Base-by-base conservation (phyloP, 2,329 filamentous ascomycete species). In the Cytospora paraplurivora region DNA sequence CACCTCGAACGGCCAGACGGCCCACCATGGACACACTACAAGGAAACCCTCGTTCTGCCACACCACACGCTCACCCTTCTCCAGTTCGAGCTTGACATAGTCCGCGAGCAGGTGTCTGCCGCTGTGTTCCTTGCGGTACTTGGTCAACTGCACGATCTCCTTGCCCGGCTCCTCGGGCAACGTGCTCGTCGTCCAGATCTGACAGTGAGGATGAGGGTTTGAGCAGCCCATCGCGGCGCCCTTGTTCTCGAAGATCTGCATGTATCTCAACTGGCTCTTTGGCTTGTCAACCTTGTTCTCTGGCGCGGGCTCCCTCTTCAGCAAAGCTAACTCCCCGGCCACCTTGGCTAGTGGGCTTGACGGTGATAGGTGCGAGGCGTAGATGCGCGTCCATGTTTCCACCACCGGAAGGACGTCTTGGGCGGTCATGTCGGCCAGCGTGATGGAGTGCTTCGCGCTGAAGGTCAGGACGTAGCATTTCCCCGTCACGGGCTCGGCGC, bases 211-310 rank as follows among this genome's bases (percentile, higher is more conserved):
- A 75, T 99, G 95, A 0, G 95, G 95, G 75, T 99, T 99, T 1
- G 94, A 98, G 81, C 95, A 99, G 58, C 95, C 95, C 95, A 99
- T 99, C 12, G 94, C 92, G 1, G 91, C 88, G 58, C 95, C 95
- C 78, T 99, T 99, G 81, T 99, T 99, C 79, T 99, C 95, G 67
- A 99, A 99, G 68, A 99, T 98, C 75, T 99, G 95, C 93, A 99
- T 97, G 78, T 96, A 98, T 60, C 90, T 87, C 71, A 96, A 92
- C 76, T 96, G 92, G 59, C 90, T 85, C 58, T 83, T 86, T 5
- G 92, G 89, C 34, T 78, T 77, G 8, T 78, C 69, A 19, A 84
- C 73, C 32, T 73, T 66, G 63, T 72, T 74, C 63, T 77, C 74
- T 5, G 72, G 69, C 3, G 73, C 63, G 73, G 81, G 70, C 1